Evolutionary conservation across 352 stramenopile genomes (phyloP).

Genomic region (Phytophthora litchii): DNA sequence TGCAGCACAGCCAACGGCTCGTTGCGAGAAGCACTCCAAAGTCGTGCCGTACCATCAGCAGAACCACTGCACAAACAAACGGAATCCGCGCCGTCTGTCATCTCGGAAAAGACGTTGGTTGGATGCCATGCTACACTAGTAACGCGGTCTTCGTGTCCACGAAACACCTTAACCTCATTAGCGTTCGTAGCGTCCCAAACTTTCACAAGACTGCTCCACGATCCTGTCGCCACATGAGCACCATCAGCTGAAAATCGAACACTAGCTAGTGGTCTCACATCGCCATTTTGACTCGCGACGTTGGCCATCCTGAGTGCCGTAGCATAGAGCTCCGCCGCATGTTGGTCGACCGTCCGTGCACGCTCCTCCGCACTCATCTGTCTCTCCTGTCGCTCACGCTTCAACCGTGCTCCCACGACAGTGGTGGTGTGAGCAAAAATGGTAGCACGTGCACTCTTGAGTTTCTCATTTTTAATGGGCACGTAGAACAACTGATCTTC

Average conservation of each 20-base stretch:
- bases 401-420: constrained; percentile 62
- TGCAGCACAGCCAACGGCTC: constrained; percentile 68
- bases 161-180: constrained; percentile 74
- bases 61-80: constrained; percentile 82
- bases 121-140: constrained; percentile 89
- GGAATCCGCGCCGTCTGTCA: constrained; percentile 58
- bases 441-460: constrained; percentile 82
- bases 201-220: constrained; percentile 94
- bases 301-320: constrained; percentile 80
- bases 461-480: constrained; percentile 67
- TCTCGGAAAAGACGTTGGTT: constrained; percentile 50
- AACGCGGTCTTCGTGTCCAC: constrained; percentile 88
- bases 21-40: constrained; percentile 66
- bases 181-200: constrained; percentile 90
- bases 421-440: constrained; percentile 86
- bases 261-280: constrained; percentile 89
- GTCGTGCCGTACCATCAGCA: constrained; percentile 74
- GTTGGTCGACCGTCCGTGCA: constrained; percentile 53
- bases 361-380: constrained; percentile 41
- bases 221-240: constrained; percentile 85
- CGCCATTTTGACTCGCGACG: constrained; percentile 94
- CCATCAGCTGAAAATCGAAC: constrained; percentile 72
- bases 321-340: constrained; percentile 83
- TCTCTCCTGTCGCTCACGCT: constrained; percentile 55
- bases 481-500: constrained; percentile 89